A percentile compares a stretch with the other conserved stretches of the same genome.
These are phyloP conservation scores for Microbotryomycetes sp. DNA, from an alignment of 1,284 basidiomycete genomes.

Conservation along the genomic window DNA sequence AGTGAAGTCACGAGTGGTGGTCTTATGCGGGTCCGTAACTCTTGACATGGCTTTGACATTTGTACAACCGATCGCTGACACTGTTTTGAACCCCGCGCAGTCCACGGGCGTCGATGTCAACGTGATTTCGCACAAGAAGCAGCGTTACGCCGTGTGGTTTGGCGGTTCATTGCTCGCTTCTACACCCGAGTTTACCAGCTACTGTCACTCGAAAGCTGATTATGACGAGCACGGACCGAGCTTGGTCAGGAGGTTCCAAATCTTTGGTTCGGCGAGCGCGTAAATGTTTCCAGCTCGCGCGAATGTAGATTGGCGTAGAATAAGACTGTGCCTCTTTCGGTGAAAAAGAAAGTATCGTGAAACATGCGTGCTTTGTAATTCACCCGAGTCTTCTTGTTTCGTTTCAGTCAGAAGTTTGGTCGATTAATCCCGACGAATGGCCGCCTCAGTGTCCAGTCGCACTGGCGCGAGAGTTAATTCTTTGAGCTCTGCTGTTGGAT, in stretches of 20 bases:
- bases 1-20: slow-evolving; percentile 70
- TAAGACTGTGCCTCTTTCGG: too few species aligned
- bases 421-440: too few species aligned
- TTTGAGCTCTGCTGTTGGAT: too few species aligned
- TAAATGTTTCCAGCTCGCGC: too few species aligned
- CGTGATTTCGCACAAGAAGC: slow-evolving; percentile 96
- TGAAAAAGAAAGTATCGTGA: too few species aligned
- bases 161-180: slow-evolving; percentile 91
- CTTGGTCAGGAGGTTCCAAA: slow-evolving; percentile 24
- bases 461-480: too few species aligned
- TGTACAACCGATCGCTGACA: background rate
- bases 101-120: slow-evolving; percentile 92
- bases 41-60: background rate
- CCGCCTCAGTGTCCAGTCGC: too few species aligned
- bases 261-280: slow-evolving; percentile 25
- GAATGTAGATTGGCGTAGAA: too few species aligned
- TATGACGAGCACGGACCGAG: slow-evolving; percentile 21
- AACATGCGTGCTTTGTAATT: too few species aligned
- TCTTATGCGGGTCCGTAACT: slow-evolving; percentile 56
- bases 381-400: too few species aligned
- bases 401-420: too few species aligned
- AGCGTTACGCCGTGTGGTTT: slow-evolving; percentile 97
- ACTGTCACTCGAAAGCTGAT: slow-evolving; percentile 92
- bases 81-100: slow-evolving; percentile 43
- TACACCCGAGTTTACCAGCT: slow-evolving; percentile 95